Evolutionary conservation across 2,329 filamentous ascomycete genomes (phyloP).

Genomic region (Graphiopsis chlorocephala): DNA sequence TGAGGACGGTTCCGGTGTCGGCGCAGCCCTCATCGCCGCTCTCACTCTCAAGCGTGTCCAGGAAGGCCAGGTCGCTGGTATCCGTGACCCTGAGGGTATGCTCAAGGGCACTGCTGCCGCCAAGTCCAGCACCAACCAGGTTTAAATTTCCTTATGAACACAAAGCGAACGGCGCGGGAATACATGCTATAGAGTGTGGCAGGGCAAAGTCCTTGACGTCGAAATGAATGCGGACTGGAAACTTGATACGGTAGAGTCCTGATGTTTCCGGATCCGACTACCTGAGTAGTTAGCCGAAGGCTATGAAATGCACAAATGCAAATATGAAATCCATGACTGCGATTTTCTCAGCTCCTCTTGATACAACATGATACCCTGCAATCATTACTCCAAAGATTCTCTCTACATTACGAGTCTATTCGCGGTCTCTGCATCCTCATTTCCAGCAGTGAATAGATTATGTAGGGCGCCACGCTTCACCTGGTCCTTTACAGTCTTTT

Average conservation of each 20-base stretch:
- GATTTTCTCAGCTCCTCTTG: background rate
- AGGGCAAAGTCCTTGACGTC: background rate
- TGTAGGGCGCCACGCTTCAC: too few species aligned
- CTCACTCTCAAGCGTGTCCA: conserved; percentile 62
- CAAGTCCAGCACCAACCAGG: conserved; percentile 18
- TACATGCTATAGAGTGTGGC: background rate
- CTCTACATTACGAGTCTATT: background rate
- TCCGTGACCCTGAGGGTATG: conserved; percentile 51
- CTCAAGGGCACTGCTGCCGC: conserved; percentile 35
- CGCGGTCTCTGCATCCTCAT: too few species aligned
- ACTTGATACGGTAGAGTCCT: background rate
- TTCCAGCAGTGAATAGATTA: too few species aligned
- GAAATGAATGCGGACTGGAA: background rate
- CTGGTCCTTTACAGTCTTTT: too few species aligned
- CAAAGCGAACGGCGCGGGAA: background rate
- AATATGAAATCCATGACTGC: conserved; percentile 2
- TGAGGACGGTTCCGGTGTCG: conserved; percentile 96
- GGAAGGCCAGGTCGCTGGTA: conserved; percentile 58
- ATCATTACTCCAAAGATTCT: background rate
- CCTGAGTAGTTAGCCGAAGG: conserved; percentile 7
- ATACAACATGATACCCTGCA: background rate
- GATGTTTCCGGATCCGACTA: background rate
- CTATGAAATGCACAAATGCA: conserved; percentile 11
- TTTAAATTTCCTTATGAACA: background rate
- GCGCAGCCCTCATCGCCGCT: conserved; percentile 86